phyloP scores from a whole-genome alignment of 257 asterid species.

The Solanum tarijense region DNA sequence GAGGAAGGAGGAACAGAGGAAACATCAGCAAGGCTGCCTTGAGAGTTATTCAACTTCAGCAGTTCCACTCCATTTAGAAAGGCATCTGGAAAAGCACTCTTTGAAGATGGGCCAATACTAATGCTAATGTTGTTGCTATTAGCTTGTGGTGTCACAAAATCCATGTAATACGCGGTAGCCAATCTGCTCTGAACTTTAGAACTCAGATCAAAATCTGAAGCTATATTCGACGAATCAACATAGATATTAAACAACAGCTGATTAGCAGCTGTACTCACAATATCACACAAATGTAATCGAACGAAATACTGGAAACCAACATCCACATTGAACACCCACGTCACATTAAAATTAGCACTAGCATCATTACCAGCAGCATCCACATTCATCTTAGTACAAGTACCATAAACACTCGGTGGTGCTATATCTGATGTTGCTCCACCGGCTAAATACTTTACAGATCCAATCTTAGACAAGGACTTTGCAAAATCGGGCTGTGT shows the following conservation, averaged over 20 bases:
- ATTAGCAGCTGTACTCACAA: background rate
- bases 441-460: constrained; percentile 31
- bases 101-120: background rate
- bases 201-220: background rate
- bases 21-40: background rate
- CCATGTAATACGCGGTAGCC: background rate
- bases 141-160: background rate
- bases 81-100: background rate
- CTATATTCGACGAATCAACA: background rate
- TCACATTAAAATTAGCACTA: background rate
- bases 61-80: background rate
- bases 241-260: background rate
- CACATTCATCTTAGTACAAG: constrained; percentile 36
- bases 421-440: constrained; percentile 43
- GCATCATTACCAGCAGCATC: constrained; percentile 15
- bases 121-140: background rate
- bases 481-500: constrained; percentile 14
- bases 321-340: background rate
- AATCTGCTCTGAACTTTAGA: background rate
- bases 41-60: background rate
- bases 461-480: constrained; percentile 15
- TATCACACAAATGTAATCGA: background rate
- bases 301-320: background rate
- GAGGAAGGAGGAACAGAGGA: background rate
- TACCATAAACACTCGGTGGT: constrained; percentile 47